Percentiles rank a stretch among this genome's conserved stretches.
phyloP scores from a whole-genome alignment of 2,329 filamentous ascomycete species.

The Capronia coronata region DNA sequence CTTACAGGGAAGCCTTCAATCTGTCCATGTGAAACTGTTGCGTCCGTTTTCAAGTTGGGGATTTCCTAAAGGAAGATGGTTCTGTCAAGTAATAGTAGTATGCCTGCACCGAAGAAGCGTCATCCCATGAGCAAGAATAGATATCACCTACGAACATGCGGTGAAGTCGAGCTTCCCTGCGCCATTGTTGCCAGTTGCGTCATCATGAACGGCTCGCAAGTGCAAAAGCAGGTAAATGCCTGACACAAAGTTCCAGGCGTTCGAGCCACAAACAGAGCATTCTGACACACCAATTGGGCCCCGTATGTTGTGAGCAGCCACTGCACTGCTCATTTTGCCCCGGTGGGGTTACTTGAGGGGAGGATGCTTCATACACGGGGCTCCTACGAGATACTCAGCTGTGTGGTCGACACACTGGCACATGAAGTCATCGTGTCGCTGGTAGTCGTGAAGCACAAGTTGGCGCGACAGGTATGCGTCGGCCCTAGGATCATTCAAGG shows the following conservation, averaged over 20 bases:
- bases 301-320: not conserved
- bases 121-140: no score
- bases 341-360: not conserved
- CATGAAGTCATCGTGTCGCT: not conserved
- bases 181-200: not conserved
- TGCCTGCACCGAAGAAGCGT: no score
- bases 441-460: no score
- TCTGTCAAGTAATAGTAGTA: no score
- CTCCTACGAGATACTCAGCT: no score
- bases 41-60: not conserved
- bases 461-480: no score
- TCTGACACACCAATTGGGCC: not conserved
- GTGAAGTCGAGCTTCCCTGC: constrained; percentile 2
- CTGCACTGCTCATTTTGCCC: not conserved
- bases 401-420: no score
- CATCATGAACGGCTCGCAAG: not conserved
- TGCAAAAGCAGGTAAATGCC: not conserved
- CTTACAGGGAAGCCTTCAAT: constrained; percentile 33
- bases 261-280: not conserved
- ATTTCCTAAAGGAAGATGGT: not conserved
- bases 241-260: not conserved
- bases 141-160: constrained; percentile 1
- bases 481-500: no score
- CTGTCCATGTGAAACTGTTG: constrained; percentile 24
- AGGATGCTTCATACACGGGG: not conserved